These are phyloP conservation scores for Erythrobasidium yunnanense DNA, from an alignment of 768 basidiomycete species.

Conservation along the genomic window DNA sequence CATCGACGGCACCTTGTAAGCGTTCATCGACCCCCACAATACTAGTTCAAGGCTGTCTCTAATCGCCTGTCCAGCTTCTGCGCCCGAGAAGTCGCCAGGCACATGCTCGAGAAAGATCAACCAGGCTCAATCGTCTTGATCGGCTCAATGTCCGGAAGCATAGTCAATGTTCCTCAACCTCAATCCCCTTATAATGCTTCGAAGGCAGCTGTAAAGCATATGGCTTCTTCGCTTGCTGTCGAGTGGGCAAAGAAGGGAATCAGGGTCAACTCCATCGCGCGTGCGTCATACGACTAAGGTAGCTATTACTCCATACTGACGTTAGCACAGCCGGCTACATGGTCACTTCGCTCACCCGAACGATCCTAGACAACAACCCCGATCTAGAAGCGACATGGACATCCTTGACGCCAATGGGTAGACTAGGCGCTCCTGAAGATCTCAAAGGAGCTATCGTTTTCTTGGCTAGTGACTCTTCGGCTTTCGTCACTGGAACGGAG, in stretches of 20 bases:
- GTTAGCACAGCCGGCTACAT: slow-evolving; percentile 63
- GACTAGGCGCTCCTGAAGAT: slow-evolving; percentile 87
- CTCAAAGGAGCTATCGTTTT: slow-evolving; percentile 78
- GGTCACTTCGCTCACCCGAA: slow-evolving; percentile 75
- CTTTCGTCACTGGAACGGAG: slow-evolving; percentile 17
- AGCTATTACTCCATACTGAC: slow-evolving; percentile 22
- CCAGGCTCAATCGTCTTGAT: slow-evolving; percentile 56
- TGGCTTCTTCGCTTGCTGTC: slow-evolving; percentile 82
- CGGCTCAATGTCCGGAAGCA: slow-evolving; percentile 79
- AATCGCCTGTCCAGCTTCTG: slow-evolving; percentile 49
- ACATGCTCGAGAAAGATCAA: slow-evolving; percentile 68
- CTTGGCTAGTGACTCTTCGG: slow-evolving; percentile 76
- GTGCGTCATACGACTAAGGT: slow-evolving; percentile 47
- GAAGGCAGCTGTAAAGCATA: slow-evolving; percentile 87
- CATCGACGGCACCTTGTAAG: slow-evolving; percentile 55
- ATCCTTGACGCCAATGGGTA: slow-evolving; percentile 70
- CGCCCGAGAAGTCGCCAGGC: slow-evolving; percentile 84
- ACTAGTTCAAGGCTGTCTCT: slow-evolving; percentile 13
- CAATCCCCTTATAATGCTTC: slow-evolving; percentile 96
- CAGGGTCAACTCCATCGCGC: slow-evolving; percentile 44
- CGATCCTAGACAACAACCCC: slow-evolving; percentile 61
- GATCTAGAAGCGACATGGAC: slow-evolving; percentile 80
- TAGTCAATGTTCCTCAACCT: slow-evolving; percentile 79
- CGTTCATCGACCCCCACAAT: background rate
- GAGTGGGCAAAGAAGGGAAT: slow-evolving; percentile 87